phyloP scores from a whole-genome alignment of 2,329 filamentous ascomycete genomes.

The Grosmannia penicillata region DNA sequence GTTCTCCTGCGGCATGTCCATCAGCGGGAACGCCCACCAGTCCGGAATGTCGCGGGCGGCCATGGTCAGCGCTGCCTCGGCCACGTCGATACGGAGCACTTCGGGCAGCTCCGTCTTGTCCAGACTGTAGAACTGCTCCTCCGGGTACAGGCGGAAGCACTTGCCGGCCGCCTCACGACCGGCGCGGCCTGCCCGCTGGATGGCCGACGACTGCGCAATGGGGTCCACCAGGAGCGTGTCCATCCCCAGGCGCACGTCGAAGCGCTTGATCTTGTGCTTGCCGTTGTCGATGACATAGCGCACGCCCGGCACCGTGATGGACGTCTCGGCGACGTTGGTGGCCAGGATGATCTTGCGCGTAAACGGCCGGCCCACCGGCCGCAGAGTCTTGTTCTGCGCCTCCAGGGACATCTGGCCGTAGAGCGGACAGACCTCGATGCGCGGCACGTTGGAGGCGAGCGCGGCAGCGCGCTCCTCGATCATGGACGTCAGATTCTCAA shows the following conservation, averaged over 20 bases:
- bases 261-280: slow-evolving; percentile 90
- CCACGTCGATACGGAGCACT: slow-evolving; percentile 78
- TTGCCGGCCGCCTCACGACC: slow-evolving; percentile 85
- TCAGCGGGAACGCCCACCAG: slow-evolving; percentile 67
- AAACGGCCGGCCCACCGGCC: slow-evolving; percentile 51
- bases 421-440: slow-evolving; percentile 58
- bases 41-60: slow-evolving; percentile 80
- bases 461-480: slow-evolving; percentile 66
- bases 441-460: slow-evolving; percentile 61
- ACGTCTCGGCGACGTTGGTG: slow-evolving; percentile 98
- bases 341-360: slow-evolving; percentile 83
- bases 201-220: slow-evolving; percentile 84
- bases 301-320: slow-evolving; percentile 87
- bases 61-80: slow-evolving; percentile 79
- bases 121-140: slow-evolving; percentile 58
- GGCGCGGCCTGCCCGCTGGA: slow-evolving; percentile 81
- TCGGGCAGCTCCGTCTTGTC: slow-evolving; percentile 64
- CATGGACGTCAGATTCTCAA: slow-evolving; percentile 65
- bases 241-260: slow-evolving; percentile 67
- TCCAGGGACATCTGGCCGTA: slow-evolving; percentile 83
- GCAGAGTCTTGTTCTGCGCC: slow-evolving; percentile 76
- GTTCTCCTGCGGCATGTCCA: slow-evolving; percentile 66
- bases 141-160: slow-evolving; percentile 80
- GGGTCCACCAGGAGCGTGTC: slow-evolving; percentile 83
- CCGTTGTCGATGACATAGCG: slow-evolving; percentile 84